Evolutionary conservation across 2,329 filamentous ascomycete genomes (phyloP), one percentile per base, ranked within the genome.

Genomic region (Teratosphaeria pseudoeucalypti): DNA sequence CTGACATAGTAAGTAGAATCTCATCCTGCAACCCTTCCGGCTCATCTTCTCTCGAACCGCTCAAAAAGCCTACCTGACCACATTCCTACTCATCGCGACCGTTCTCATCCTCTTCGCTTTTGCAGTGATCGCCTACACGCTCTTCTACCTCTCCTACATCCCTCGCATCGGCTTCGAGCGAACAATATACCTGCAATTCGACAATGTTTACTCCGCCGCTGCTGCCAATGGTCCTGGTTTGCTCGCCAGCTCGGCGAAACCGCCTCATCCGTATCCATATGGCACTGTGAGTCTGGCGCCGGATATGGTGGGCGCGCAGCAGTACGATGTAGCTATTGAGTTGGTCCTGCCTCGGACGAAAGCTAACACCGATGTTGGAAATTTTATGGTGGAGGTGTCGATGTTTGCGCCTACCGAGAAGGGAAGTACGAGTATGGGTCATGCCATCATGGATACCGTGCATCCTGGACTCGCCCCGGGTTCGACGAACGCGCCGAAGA

Each of bases 341-440:
- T 79, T 99, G 34, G 81, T 83, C 3, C 79, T 99, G 63, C 94
- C 94, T 19, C 85, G 87, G 49, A 94, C 90, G 2, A 85, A 84
- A 0, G 75, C 80, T 1, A 99, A 99, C 68, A 75, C 88, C 26
- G 82, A 82, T 2, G 82, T 83, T 14, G 94, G 94, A 32, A 97
- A 97, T 76, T 97, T 96, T 79, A 99, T 99, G 94, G 78, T 97
- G 19, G 86, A 89, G 54, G 77, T 96, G 16, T 82, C 85, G 61
- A 82, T 96, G 57, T 80, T 89, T 56, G 73, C 66, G 7, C 58
- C 73, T 7, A 69, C 67, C 4, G 73, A 68, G 65, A 69, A 69
- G 32, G 52, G 47, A n/a, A 37, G 16, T 9, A 57, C 26, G 26
- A 16, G 32, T 16, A 47, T 16, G 34, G 43, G 43, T 9, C 10